Evolutionary conservation across 1,284 basidiomycete genomes (phyloP), one percentile per base, ranked within the genome.

Genomic region (Laetiporus sulphureus): DNA sequence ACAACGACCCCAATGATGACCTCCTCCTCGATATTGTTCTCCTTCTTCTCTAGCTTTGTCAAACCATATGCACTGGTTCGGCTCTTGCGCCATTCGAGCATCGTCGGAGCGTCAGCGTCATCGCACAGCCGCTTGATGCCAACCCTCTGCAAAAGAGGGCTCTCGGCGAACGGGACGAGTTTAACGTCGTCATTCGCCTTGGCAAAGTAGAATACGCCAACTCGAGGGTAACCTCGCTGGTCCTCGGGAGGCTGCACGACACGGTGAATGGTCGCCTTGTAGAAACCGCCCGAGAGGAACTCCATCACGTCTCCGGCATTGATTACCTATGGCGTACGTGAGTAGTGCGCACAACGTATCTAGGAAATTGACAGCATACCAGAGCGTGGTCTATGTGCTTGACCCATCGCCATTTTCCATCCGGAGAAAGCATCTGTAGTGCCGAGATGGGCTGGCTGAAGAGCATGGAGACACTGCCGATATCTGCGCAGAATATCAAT

Each of bases 391-490:
- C 70, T 12, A 79, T 63, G 51, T 81, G 76, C 47, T 61, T 69
- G 11, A 78, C 63, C 72, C 75, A 82, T 38, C 69, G 66, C 79
- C 79, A 82, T 20, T 56, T 64, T 0, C 71, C 72, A 27, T 76
- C 71, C 4, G 52, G 65, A 1, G 66, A 64, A 5, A 75, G 57
- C 33, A 82, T 78, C 41, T 82, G 79, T 12, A 81, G 62, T 0
- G 65, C 77, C 2, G 71, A 62, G 1, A 81, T 68, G 0, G 78
- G 78, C 44, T 81, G 79, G 36, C 74, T 75, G 62, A 71, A 79
- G 4, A 81, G 57, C 6, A 79, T 69, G 1, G 71, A 73, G 38
- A 82, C 61, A 3, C 66, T 69, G 8, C 73, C 75, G 46, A 73
- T 67, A 49, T 81, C 78, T 79, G 29, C 7, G 18, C 2, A 21